Percentiles rank a stretch among this genome's conserved stretches.
phyloP scores from a whole-genome alignment of 2,329 filamentous ascomycete species.

The Cladosporium velox region DNA sequence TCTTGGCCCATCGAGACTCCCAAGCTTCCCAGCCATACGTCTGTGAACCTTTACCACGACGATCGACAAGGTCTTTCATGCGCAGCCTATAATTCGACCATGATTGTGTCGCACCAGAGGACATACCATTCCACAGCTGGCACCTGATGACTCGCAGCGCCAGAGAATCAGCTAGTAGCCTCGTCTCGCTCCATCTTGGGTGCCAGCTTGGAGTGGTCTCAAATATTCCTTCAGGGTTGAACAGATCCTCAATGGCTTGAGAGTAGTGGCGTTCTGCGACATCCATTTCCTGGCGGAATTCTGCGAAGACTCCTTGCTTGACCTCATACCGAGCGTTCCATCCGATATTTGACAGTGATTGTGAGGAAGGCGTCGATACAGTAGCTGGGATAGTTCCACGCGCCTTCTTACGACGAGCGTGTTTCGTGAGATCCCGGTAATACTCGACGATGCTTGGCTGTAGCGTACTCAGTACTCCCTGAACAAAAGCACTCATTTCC shows the following conservation, averaged over 20 bases:
- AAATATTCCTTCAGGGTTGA: conserved; percentile 76
- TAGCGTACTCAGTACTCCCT: conserved; percentile 70
- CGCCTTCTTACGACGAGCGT: conserved; percentile 83
- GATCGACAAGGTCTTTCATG: conserved; percentile 75
- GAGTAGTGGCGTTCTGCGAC: conserved; percentile 82
- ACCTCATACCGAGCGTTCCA: conserved; percentile 97
- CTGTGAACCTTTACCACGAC: conserved; percentile 77
- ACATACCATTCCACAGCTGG: conserved; percentile 75
- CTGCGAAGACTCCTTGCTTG: conserved; percentile 86
- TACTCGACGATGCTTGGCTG: conserved; percentile 81
- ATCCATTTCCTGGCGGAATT: conserved; percentile 92
- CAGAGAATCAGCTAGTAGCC: conserved; percentile 79
- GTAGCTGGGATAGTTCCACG: conserved; percentile 77
- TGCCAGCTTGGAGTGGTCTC: conserved; percentile 90
- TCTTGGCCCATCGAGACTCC: conserved; percentile 72
- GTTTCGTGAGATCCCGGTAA: conserved; percentile 91
- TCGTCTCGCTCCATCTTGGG: conserved; percentile 87
- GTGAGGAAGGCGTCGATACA: conserved; percentile 69
- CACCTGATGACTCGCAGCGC: conserved; percentile 81
- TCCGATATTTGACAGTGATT: conserved; percentile 78
- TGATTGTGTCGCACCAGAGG: conserved; percentile 74
- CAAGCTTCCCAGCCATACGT: conserved; percentile 95
- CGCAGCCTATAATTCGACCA: conserved; percentile 78
- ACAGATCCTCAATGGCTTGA: conserved; percentile 78
- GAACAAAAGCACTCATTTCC: conserved; percentile 73